These are phyloP conservation scores for Collybia sp. DNA, from an alignment of 768 basidiomycete species.

Conservation along the genomic window DNA sequence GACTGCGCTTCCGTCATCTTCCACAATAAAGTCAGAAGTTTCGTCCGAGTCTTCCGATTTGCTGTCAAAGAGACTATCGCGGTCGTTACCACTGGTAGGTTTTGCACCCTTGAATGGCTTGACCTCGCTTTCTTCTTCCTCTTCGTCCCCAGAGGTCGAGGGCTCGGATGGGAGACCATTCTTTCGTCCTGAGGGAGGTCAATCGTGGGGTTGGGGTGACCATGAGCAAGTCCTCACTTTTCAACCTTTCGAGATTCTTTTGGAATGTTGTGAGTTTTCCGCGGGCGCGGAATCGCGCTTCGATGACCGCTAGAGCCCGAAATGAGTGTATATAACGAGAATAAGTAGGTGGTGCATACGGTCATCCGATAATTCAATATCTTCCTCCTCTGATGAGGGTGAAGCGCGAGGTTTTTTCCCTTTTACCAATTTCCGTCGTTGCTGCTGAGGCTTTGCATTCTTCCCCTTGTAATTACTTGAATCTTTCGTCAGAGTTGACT, in stretches of 20 bases:
- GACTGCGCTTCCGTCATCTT: conserved; percentile 47
- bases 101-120: conserved; percentile 43
- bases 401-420: conserved; percentile 30
- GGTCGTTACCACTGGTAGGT: conserved; percentile 24
- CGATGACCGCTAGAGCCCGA: conserved; percentile 47
- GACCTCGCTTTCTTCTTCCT: conserved; percentile 20
- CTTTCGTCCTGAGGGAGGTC: conserved; percentile 33
- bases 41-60: conserved; percentile 33
- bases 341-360: conserved; percentile 25
- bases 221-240: conserved; percentile 35
- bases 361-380: conserved; percentile 51
- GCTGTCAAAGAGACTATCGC: conserved; percentile 30
- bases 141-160: conserved; percentile 11
- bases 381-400: conserved; percentile 35
- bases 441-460: conserved; percentile 19
- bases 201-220: not conserved
- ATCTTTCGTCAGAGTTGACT: conserved; percentile 7
- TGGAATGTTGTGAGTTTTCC: conserved; percentile 58
- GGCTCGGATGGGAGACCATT: conserved; percentile 32
- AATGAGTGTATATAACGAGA: too few relatives aligned
- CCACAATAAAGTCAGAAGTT: conserved; percentile 52
- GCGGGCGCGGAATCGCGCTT: conserved; percentile 57
- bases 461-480: conserved; percentile 13
- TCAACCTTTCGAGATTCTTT: conserved; percentile 60
- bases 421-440: conserved; percentile 35